Evolutionary conservation across 768 basidiomycete genomes (phyloP).

Genomic region (Psilocybe subaeruginosa): DNA sequence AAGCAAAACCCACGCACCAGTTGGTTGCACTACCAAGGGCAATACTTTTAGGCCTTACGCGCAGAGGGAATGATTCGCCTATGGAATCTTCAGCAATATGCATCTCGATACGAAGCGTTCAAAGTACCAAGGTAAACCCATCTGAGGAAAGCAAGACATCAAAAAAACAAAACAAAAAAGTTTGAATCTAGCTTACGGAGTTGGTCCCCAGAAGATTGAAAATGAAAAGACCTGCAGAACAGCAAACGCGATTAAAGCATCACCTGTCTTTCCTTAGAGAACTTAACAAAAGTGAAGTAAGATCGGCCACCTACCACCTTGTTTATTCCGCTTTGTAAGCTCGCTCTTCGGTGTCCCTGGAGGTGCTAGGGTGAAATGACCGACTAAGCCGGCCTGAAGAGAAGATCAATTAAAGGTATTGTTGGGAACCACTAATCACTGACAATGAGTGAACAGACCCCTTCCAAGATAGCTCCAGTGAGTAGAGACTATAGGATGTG

Average conservation of each 20-base stretch:
- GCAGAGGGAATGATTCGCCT: constrained; percentile 79
- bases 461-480: constrained; percentile 63
- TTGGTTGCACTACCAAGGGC: constrained; percentile 67
- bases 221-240: constrained; percentile 77
- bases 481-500: constrained; percentile 54
- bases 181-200: constrained; percentile 41
- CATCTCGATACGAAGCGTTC: not conserved
- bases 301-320: constrained; percentile 40
- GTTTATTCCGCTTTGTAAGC: constrained; percentile 58
- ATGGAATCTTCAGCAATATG: not conserved
- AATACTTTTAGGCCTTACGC: constrained; percentile 77
- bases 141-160: constrained; percentile 21
- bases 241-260: constrained; percentile 73
- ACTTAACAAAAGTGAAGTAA: not conserved
- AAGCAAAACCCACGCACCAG: constrained; percentile 26
- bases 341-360: constrained; percentile 44
- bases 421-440: constrained; percentile 15
- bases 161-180: not conserved
- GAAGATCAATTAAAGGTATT: not conserved
- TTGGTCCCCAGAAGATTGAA: constrained; percentile 78
- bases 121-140: constrained; percentile 66
- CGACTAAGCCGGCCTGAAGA: constrained; percentile 67
- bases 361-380: constrained; percentile 68
- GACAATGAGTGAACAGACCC: constrained; percentile 64
- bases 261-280: constrained; percentile 37